Percentiles rank a stretch among this genome's conserved stretches.
Conservation (phyloP, 176 grass and related monocot genomes). For the Coix lacrymajobi region DNA sequence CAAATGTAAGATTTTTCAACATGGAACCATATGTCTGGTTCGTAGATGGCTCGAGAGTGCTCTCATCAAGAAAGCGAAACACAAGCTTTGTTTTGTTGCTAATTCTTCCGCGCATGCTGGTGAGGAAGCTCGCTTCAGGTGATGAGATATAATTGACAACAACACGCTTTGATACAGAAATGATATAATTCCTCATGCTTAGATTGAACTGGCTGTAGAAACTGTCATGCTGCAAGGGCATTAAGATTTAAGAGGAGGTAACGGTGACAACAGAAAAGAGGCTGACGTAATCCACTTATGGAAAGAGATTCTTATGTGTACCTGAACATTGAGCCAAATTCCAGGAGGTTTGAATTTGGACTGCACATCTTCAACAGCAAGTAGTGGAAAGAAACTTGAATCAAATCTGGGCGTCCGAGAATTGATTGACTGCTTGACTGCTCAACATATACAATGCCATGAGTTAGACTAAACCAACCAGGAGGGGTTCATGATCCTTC, state of each 20-base stretch:
- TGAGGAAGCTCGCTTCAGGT: conserved; percentile 69
- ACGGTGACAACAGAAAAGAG: not conserved
- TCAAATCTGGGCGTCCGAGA: conserved; percentile 51
- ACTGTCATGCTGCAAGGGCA: conserved; percentile 61
- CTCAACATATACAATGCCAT: conserved; percentile 5
- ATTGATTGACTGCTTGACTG: conserved; percentile 52
- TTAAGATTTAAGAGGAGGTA: conserved; percentile 2
- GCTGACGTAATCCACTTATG: not conserved
- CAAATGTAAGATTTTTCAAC: conserved; percentile 76
- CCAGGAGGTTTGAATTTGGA: conserved; percentile 54
- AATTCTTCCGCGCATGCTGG: conserved; percentile 38
- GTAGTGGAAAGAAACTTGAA: conserved; percentile 28
- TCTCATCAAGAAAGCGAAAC: conserved; percentile 67
- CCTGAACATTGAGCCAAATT: conserved; percentile 92
- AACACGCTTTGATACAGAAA: conserved; percentile 53
- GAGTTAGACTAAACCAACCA: conserved; percentile 4
- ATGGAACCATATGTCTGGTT: conserved; percentile 69
- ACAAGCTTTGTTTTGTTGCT: conserved; percentile 66
- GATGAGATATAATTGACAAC: conserved; percentile 77
- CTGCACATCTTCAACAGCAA: conserved; percentile 63
- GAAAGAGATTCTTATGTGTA: not conserved
- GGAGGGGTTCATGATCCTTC: not conserved
- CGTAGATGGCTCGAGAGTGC: conserved; percentile 51
- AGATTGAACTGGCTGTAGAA: conserved; percentile 89
- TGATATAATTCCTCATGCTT: conserved; percentile 72